Base-by-base conservation (phyloP, 768 basidiomycete genomes). In the Pluteus cervinus region DNA sequence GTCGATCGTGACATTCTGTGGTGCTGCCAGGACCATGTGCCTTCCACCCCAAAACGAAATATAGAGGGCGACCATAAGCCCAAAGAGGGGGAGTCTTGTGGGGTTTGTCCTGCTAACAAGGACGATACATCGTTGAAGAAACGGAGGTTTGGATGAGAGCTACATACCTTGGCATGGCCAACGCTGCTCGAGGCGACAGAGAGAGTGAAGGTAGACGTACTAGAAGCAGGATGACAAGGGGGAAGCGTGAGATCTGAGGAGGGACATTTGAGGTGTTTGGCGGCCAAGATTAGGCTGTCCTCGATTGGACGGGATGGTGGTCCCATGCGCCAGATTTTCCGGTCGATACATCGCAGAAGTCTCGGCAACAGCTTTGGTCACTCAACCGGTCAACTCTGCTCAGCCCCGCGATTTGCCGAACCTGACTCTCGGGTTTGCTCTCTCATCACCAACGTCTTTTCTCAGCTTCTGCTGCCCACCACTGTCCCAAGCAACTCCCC, bases 1-100 rank as follows among this genome's bases (percentile, higher is more conserved):
- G 26, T 68, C 57, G 26, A 71, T 45, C 10, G 65, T 65, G 8
- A 59, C 43, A 43, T 69, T 64, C 16, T 50, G 39, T 21, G 43
- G 43, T 6, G 39, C 40, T 10, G 53, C 60, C 17, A 45, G 29
- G 6, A 52, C 53, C 7, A 46, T n/a, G n/a, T n/a, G n/a, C n/a
- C n/a, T n/a, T n/a, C n/a, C n/a, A n/a, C n/a, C n/a, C n/a, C n/a
- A 31, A 39, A 39, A 45, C 4, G 45, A 41, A 16, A 47, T 32
- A 21, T 33, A 29, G 43, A 42, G 42, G 34, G 22, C 37, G 35
- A 22, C 42, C 24, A 46, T 21, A 5, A 41, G 32, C 14, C 25
- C n/a, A 15, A 36, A 12, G 8, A 46, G 32, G 28, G 38, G 42
- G 20, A 43, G 14, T 23, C 33, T 36, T 40, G 39, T 33, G 38